A percentile compares a stretch with the other conserved stretches of the same genome.
phyloP scores from a whole-genome alignment of 345 rosid genomes.

The Citrus medica region DNA sequence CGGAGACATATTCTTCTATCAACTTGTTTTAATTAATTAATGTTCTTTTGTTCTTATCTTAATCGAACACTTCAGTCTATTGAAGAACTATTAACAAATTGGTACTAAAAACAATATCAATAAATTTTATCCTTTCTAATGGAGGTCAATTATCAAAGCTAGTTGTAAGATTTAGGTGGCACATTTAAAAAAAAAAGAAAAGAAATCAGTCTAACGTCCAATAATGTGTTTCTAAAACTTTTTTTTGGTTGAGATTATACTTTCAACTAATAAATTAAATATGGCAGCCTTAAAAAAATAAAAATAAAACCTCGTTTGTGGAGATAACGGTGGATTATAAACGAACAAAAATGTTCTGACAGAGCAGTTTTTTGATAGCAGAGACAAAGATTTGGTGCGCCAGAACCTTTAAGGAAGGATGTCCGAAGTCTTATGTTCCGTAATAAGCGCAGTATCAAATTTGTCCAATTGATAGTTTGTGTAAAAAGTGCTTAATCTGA shows the following conservation, averaged over 20 bases:
- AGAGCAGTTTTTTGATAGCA: not conserved
- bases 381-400: constrained; percentile 1
- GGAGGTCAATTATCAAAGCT: not conserved
- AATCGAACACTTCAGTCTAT: not conserved
- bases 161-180: not conserved
- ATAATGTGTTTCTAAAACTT: too few species aligned
- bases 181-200: too few species aligned
- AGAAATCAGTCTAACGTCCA: too few species aligned
- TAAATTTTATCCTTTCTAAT: not conserved
- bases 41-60: not conserved
- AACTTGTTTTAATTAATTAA: not conserved
- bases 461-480: too few species aligned
- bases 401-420: not conserved
- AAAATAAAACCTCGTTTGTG: not conserved
- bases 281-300: too few species aligned
- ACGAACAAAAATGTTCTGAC: not conserved
- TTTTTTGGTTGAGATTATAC: not conserved
- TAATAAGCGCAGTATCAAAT: too few species aligned
- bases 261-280: not conserved
- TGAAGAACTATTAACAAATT: not conserved
- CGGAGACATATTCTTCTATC: not conserved
- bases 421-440: not conserved
- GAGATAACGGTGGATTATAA: not conserved
- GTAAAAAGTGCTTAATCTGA: too few species aligned
- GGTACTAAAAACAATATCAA: not conserved